Conservation (phyloP, 2,329 filamentous ascomycete species). For the Chaetomiaceae sp. region DNA sequence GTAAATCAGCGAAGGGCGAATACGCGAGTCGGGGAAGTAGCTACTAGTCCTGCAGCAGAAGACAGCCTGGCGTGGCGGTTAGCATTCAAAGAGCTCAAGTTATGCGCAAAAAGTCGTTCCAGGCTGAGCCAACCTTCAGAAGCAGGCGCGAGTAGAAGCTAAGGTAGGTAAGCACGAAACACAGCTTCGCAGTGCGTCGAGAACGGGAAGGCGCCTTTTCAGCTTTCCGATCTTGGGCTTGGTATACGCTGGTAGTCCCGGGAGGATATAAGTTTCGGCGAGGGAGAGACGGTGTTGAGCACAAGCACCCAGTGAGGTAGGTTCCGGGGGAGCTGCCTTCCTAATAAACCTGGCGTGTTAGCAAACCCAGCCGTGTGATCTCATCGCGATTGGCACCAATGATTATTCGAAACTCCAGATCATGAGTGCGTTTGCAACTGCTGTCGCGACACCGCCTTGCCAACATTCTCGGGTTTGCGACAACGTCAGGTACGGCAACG, state of each 20-base stretch:
- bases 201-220: background rate
- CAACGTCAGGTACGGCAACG: background rate
- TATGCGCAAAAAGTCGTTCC: background rate
- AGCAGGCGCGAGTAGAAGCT: slow-evolving; percentile 1
- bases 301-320: background rate
- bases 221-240: background rate
- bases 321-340: background rate
- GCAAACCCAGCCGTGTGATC: background rate
- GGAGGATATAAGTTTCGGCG: background rate
- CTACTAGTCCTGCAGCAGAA: background rate
- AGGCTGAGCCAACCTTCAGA: slow-evolving; percentile 8
- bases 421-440: background rate
- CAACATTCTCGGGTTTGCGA: background rate
- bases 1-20: slow-evolving; percentile 5
- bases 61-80: slow-evolving; percentile 5
- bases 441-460: background rate
- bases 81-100: background rate
- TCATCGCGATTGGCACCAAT: background rate
- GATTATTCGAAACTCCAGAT: background rate
- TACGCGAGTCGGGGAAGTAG: background rate
- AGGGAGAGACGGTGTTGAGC: background rate
- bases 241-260: background rate
- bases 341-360: background rate
- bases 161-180: slow-evolving; percentile 14
- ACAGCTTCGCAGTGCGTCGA: slow-evolving; percentile 11